Conservation (phyloP, 306 rosid species). For the Vachellia pachyceras region DNA sequence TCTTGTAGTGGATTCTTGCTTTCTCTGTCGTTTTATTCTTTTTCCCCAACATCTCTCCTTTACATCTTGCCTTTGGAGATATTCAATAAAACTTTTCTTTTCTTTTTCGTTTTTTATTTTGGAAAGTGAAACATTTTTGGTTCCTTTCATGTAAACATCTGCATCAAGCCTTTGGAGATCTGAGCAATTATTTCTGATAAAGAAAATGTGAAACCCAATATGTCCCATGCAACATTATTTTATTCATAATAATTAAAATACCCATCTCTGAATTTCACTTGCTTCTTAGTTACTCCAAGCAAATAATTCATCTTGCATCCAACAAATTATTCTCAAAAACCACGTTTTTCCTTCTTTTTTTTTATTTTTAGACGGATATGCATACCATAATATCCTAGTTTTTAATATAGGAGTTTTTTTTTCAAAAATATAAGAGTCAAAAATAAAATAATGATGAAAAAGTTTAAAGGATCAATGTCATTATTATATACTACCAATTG, state of each 20-base stretch:
- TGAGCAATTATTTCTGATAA: neutral
- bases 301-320: neutral
- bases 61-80: neutral
- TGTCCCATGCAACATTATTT: neutral
- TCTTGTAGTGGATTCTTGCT: neutral
- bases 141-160: neutral
- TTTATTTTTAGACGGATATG: no score
- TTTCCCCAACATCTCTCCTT: neutral
- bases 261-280: neutral
- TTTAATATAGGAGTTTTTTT: no score
- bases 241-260: neutral
- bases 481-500: no score
- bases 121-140: neutral
- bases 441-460: neutral
- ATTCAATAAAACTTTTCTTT: neutral
- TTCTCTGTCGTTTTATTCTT: constrained; percentile 4
- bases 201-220: no score
- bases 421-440: no score
- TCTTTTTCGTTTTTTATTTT: neutral
- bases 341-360: no score
- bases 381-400: no score
- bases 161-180: neutral
- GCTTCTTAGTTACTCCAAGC: neutral
- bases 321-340: neutral
- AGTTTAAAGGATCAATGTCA: neutral